A percentile compares a stretch with the other conserved stretches of the same genome.
phyloP scores from a whole-genome alignment of 2,329 filamentous ascomycete genomes.

The Xylaria sp. region DNA sequence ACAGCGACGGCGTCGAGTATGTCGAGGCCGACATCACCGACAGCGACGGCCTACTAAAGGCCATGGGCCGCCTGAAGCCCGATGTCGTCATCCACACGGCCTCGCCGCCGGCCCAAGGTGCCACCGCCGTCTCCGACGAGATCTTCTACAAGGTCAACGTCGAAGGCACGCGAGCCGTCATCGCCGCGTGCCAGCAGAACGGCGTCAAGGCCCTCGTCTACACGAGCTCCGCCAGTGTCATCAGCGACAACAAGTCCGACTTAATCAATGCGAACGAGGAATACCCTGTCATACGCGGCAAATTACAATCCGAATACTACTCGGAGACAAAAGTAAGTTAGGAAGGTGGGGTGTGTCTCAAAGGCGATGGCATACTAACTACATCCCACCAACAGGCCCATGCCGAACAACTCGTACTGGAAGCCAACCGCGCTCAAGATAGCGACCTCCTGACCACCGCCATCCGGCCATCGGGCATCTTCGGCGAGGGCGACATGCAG shows the following conservation, averaged over 20 bases:
- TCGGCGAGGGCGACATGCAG: constrained; percentile 88
- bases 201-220: constrained; percentile 87
- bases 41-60: constrained; percentile 65
- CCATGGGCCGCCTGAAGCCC: constrained; percentile 75
- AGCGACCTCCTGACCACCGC: constrained; percentile 77
- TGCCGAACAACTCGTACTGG: constrained; percentile 83
- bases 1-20: constrained; percentile 70
- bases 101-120: constrained; percentile 70
- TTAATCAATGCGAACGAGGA: constrained; percentile 87
- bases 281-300: constrained; percentile 79
- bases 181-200: constrained; percentile 76
- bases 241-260: constrained; percentile 83
- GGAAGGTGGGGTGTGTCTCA: neutral
- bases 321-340: constrained; percentile 82
- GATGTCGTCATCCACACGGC: constrained; percentile 93
- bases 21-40: constrained; percentile 83
- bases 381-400: constrained; percentile 63
- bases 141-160: constrained; percentile 87
- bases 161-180: constrained; percentile 81
- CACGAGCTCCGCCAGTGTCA: constrained; percentile 87
- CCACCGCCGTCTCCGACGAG: constrained; percentile 64
- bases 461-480: constrained; percentile 88
- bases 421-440: constrained; percentile 71
- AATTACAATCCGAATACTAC: constrained; percentile 81
- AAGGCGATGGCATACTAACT: constrained; percentile 30